Conservation (phyloP, 208 protist species). For the Acanthamoeba divionensis region DNA sequence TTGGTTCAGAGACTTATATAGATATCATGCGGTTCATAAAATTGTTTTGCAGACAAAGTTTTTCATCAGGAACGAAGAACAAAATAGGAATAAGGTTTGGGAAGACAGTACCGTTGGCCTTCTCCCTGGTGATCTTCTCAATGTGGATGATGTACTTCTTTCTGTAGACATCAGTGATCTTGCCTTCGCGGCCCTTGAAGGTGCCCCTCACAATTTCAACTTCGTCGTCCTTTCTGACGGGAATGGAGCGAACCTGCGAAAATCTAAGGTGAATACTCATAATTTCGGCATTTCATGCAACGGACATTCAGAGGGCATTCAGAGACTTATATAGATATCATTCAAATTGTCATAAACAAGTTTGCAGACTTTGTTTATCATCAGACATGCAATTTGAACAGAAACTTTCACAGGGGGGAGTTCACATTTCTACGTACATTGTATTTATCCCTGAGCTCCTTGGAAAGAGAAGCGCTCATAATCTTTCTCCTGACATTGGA, state of each 20-base stretch:
- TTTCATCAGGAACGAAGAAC: background rate
- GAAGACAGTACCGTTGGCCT: slow-evolving; percentile 79
- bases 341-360: no score
- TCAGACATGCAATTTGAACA: no score
- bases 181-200: slow-evolving; percentile 95
- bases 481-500: slow-evolving; percentile 91
- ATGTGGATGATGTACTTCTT: slow-evolving; percentile 99
- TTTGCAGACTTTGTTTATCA: no score
- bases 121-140: slow-evolving; percentile 96
- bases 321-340: no score
- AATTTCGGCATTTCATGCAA: background rate
- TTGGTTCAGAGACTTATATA: no score
- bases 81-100: slow-evolving; percentile 10
- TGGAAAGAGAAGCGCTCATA: slow-evolving; percentile 97
- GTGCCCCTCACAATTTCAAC: slow-evolving; percentile 91
- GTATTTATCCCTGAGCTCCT: slow-evolving; percentile 98
- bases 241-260: slow-evolving; percentile 89
- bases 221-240: slow-evolving; percentile 98
- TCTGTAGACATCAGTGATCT: slow-evolving; percentile 96
- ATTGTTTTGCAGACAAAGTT: background rate
- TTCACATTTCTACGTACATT: slow-evolving; percentile 87
- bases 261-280: background rate
- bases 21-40: background rate
- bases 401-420: background rate
- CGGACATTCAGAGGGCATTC: background rate